These are phyloP conservation scores for Fusarium albidum DNA, from an alignment of 2,329 filamentous ascomycete species.

Conservation along the genomic window DNA sequence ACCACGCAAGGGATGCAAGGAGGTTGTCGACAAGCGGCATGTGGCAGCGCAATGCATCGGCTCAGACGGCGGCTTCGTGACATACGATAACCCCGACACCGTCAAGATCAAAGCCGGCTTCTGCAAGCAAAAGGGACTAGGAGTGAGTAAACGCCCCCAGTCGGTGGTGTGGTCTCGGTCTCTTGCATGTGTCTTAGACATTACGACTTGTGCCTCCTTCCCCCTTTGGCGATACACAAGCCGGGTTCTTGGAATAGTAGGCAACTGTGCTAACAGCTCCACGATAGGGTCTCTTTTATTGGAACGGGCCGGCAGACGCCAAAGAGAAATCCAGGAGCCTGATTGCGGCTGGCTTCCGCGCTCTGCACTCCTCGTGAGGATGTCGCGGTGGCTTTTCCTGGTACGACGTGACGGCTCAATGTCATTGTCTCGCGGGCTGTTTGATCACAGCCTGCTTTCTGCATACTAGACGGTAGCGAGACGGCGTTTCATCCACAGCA, in stretches of 20 bases:
- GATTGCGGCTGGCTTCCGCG: conserved; percentile 65
- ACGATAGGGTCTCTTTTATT: conserved; percentile 77
- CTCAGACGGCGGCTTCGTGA: conserved; percentile 79
- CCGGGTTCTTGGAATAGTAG: conserved; percentile 3
- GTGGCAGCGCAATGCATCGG: conserved; percentile 78
- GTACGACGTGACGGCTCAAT: conserved; percentile 20
- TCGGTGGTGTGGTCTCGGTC: conserved; percentile 13
- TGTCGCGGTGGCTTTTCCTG: conserved; percentile 9
- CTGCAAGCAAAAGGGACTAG: conserved; percentile 74
- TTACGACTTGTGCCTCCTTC: conserved; percentile 19
- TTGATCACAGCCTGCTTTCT: conserved; percentile 22
- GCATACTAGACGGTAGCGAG: conserved; percentile 24
- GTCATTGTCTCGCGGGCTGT: conserved; percentile 13
- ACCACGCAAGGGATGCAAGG: conserved; percentile 67
- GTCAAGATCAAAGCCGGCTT: conserved; percentile 79
- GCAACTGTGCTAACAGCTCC: conserved; percentile 31
- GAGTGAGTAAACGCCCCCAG: conserved; percentile 53
- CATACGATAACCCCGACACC: conserved; percentile 81
- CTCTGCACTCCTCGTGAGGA: conserved; percentile 55
- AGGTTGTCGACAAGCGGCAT: conserved; percentile 71
- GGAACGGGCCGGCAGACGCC: conserved; percentile 78
- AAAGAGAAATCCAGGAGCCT: conserved; percentile 65
- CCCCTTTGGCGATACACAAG: conserved; percentile 13
- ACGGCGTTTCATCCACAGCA: conserved; percentile 30
- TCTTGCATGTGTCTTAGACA: conserved; percentile 24